Percentiles rank a stretch among this genome's conserved stretches.
Evolutionary conservation across 441 rosid genomes (phyloP).

Genomic region (Flueggea neowawraea): DNA sequence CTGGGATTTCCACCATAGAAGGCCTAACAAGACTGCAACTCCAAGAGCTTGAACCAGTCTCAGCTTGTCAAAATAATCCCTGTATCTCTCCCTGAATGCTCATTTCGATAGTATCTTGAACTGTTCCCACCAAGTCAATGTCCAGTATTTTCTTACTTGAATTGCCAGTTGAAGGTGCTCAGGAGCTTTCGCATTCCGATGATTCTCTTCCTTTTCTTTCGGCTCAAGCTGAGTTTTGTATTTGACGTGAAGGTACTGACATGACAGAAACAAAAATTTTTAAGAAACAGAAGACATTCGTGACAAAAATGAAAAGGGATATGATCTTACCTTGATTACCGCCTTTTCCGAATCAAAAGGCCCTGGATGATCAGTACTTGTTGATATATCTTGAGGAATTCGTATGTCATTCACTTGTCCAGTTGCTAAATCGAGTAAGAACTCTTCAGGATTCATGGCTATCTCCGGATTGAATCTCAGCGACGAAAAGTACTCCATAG

Average conservation of each 20-base stretch:
- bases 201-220: conserved; percentile 72
- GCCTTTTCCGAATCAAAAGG: conserved; percentile 47
- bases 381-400: conserved; percentile 61
- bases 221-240: conserved; percentile 77
- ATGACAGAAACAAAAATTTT: background rate
- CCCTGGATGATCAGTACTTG: conserved; percentile 22
- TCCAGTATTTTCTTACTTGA: conserved; percentile 88
- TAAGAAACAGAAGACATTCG: background rate
- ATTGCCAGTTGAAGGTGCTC: conserved; percentile 70
- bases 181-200: conserved; percentile 40
- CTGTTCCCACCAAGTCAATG: conserved; percentile 88
- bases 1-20: conserved; percentile 97
- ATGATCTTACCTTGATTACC: conserved; percentile 48
- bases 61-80: conserved; percentile 81
- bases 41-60: conserved; percentile 89
- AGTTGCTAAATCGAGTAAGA: conserved; percentile 88
- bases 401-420: conserved; percentile 82
- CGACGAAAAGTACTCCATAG: conserved; percentile 78
- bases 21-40: conserved; percentile 79
- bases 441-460: conserved; percentile 98
- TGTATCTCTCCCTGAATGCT: conserved; percentile 74
- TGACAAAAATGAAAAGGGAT: background rate
- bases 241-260: conserved; percentile 73
- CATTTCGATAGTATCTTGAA: conserved; percentile 60
- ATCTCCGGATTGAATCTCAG: conserved; percentile 78